Evolutionary conservation across 2,329 filamentous ascomycete species (phyloP).

Genomic region (Neurospora sp.): DNA sequence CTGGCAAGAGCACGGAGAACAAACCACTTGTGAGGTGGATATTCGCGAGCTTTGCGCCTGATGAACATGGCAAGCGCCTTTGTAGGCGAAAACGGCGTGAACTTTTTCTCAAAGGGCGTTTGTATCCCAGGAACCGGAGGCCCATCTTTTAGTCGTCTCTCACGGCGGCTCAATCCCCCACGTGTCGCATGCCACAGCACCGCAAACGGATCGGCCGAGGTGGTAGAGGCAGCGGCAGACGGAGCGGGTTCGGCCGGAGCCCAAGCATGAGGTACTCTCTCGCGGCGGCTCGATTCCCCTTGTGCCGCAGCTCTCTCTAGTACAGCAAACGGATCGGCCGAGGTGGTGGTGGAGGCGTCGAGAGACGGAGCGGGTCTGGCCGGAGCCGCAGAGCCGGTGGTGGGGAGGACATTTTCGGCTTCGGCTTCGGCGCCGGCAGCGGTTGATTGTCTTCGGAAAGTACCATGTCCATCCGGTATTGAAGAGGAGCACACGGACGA

Average conservation of each 20-base stretch:
- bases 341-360: background rate
- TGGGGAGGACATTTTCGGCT: background rate
- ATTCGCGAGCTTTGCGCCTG: conserved; percentile 5
- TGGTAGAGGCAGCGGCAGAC: background rate
- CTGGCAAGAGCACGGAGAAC: conserved; percentile 9
- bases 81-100: conserved; percentile 8
- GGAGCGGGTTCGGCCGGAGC: background rate
- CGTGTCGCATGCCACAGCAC: background rate
- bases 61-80: conserved; percentile 9
- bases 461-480: background rate
- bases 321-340: background rate
- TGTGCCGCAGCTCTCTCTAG: background rate
- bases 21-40: conserved; percentile 5
- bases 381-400: background rate
- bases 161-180: background rate
- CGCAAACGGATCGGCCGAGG: background rate
- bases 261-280: background rate
- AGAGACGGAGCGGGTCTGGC: background rate
- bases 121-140: conserved; percentile 1
- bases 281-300: background rate
- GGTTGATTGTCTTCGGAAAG: background rate
- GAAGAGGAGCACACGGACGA: background rate
- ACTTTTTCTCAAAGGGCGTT: conserved; percentile 2
- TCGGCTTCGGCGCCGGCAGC: background rate
- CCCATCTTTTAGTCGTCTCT: background rate